These are phyloP conservation scores for Scheffersomyces cryptocercus DNA, from an alignment of 1,139 yeast genomes.

Conservation along the genomic window DNA sequence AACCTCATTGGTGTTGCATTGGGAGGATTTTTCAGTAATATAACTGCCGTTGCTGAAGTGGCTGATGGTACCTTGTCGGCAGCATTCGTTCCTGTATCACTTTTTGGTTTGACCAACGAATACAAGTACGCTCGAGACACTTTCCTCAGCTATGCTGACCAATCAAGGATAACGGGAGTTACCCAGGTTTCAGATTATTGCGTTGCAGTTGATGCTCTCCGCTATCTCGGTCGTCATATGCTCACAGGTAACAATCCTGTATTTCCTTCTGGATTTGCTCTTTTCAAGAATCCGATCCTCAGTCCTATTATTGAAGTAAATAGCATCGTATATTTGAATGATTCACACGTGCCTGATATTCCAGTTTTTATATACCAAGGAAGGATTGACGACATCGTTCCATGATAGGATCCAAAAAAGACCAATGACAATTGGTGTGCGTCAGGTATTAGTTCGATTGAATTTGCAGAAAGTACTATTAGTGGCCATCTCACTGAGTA, in stretches of 20 bases:
- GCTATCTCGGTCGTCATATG: no score
- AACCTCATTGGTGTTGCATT: constrained; percentile 31
- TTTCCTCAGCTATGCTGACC: no score
- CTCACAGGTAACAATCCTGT: no score
- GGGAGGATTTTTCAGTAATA: constrained; percentile 34
- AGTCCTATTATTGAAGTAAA: constrained; percentile 4
- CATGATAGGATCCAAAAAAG: constrained; percentile 11
- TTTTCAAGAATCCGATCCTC: constrained; percentile 8
- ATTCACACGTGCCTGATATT: constrained; percentile 14
- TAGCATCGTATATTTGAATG: constrained; percentile 5
- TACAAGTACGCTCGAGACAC: constrained; percentile 10
- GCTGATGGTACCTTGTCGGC: constrained; percentile 26
- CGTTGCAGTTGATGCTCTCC: no score
- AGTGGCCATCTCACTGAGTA: constrained; percentile 13
- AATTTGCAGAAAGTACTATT: constrained; percentile 5
- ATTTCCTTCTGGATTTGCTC: constrained; percentile 13
- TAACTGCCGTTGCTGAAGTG: constrained; percentile 17
- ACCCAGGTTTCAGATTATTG: no score
- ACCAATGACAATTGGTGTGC: constrained; percentile 16
- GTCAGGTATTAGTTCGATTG: constrained; percentile 11
- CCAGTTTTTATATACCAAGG: constrained; percentile 23
- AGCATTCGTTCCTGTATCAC: constrained; percentile 26
- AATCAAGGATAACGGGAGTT: no score
- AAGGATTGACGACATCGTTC: constrained; percentile 18
- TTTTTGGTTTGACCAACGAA: constrained; percentile 28